Conservation (phyloP, 805 yeast genomes). For the Saccharomycopsis sp. region DNA sequence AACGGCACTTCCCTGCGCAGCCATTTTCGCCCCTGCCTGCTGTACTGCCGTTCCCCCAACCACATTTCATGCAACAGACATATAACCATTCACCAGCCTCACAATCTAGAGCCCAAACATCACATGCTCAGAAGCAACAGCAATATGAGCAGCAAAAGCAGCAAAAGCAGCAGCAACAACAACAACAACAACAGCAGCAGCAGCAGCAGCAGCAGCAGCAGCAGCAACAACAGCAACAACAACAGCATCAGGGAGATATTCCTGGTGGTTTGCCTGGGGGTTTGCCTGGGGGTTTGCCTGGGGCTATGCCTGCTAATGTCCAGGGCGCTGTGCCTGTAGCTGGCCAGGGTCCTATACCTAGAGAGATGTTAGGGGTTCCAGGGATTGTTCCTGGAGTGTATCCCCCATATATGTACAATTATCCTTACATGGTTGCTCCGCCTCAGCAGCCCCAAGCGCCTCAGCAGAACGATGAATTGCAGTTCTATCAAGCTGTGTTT, state of each 20-base stretch:
- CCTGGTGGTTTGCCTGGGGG: background rate
- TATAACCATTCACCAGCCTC: background rate
- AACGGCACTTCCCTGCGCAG: background rate
- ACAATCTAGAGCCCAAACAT: background rate
- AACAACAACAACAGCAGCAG: background rate
- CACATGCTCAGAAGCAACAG: too few species aligned
- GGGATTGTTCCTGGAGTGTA: background rate
- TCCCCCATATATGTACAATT: background rate
- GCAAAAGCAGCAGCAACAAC: background rate
- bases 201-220: background rate
- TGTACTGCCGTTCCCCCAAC: too few species aligned
- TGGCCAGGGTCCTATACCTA: background rate
- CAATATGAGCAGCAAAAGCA: slow-evolving; percentile 6
- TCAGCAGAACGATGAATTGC: background rate
- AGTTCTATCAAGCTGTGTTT: slow-evolving; percentile 9
- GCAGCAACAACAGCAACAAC: slow-evolving; percentile 6
- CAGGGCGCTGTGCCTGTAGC: too few species aligned
- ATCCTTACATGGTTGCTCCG: background rate
- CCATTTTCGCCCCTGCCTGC: background rate
- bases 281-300: too few species aligned
- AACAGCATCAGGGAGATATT: background rate
- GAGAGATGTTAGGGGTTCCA: background rate
- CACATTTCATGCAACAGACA: too few species aligned
- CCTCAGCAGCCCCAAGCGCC: background rate
- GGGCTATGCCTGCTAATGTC: too few species aligned